Evolutionary conservation across 495 filamentous ascomycete genomes (phyloP).

Genomic region (Podospora fimiseda): DNA sequence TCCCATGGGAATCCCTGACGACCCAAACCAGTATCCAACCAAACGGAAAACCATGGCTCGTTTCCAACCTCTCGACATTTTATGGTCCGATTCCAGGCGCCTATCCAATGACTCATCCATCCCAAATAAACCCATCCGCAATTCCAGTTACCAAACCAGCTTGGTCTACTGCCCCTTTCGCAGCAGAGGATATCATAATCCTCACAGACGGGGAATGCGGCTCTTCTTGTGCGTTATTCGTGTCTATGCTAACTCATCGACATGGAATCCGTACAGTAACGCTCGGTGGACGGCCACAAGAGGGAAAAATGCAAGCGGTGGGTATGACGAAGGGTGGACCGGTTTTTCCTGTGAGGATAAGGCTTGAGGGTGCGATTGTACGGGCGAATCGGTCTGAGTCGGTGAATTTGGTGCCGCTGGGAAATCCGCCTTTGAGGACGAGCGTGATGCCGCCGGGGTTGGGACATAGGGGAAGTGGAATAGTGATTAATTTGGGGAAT

Average conservation of each 20-base stretch:
- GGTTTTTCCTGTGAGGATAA: not conserved
- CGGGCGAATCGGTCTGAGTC: not conserved
- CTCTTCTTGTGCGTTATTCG: conserved; percentile 58
- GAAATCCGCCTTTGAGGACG: conserved; percentile 2
- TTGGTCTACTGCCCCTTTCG: conserved; percentile 10
- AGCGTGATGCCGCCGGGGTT: not conserved
- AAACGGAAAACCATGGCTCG: not conserved
- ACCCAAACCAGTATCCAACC: not conserved
- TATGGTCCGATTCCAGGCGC: not conserved
- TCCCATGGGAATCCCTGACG: not conserved
- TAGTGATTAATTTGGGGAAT: conserved; percentile 11
- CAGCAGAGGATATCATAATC: conserved; percentile 37
- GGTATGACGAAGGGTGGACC: conserved; percentile 53
- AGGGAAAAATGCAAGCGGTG: conserved; percentile 56
- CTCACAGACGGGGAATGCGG: conserved; percentile 58
- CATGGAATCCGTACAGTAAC: conserved; percentile 54
- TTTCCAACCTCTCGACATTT: not conserved
- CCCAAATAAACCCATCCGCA: not conserved
- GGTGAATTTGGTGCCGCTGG: not conserved
- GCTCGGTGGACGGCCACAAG: conserved; percentile 52
- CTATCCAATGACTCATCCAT: conserved; percentile 2
- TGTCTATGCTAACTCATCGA: conserved; percentile 48
- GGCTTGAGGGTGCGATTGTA: not conserved
- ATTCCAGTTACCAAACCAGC: not conserved
- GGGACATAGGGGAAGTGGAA: not conserved